Evolutionary conservation across 2,329 filamentous ascomycete genomes (phyloP), one percentile per base, ranked within the genome.

Genomic region (Sordariomycetes sp.): DNA sequence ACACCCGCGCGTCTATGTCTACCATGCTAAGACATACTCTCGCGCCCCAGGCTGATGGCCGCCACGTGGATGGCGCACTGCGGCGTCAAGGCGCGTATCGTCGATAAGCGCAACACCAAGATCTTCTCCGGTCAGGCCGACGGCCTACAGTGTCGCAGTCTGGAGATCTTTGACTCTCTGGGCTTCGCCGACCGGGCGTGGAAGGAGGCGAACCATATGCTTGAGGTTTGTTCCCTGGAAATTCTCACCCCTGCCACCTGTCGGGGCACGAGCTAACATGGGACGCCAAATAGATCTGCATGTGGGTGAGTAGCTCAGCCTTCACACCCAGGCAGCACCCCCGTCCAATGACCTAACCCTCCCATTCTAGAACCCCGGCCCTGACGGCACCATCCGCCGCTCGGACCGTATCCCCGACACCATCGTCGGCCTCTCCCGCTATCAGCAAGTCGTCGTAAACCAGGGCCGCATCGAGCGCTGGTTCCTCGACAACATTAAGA

Each of bases 121-220:
- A 64, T 75, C 45, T 70, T 69, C 60, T 67, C 66, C 7, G 71
- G 72, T n/a, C 70, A 75, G 61, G 70, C 73, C 39, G 70, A 75
- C 59, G 70, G 73, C 54, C 66, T 86, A 2, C 81, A 87, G 69
- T 79, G 76, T 59, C 79, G 85, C 3, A 86, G 81, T 0, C 72
- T 88, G 1, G 84, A 90, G 67, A 86, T 89, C n/a, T 80, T 89
- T 58, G 84, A 89, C 62, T 82, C 79, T 54, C 85, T 90, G 62
- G 85, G 81, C 1, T 79, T 90, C 59, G 82, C 74, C 2, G 79
- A 88, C 61, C 71, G 78, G 4, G 78, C 77, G 1, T 82, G 81
- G 78, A 82, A 82, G 53, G 85, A 88, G 62, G 76, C 80, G 12
- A 86, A 86, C 64, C 82, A 83, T 64, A 80, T 87, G 52, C 25